Conservation (phyloP, 192 early-diverging fungal genomes). For the Gonapodya prolifera region DNA sequence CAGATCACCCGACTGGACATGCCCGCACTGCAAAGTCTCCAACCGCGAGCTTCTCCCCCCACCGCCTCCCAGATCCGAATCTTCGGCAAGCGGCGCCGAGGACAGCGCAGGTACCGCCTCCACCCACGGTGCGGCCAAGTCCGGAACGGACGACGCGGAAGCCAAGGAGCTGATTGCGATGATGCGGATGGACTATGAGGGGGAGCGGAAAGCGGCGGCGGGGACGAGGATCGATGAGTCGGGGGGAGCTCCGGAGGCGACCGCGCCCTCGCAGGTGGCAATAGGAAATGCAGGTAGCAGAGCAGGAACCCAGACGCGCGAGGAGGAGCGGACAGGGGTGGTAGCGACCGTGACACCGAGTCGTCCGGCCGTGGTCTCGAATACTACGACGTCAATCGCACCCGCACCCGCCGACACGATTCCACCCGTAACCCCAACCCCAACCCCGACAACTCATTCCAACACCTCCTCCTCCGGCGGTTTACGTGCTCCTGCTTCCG, state of each 20-base stretch:
- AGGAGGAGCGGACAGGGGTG: not conserved
- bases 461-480: not conserved
- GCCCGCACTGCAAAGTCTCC: conserved; percentile 1
- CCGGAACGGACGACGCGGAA: not conserved
- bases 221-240: not conserved
- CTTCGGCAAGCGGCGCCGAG: too few species aligned
- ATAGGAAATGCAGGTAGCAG: not conserved
- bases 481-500: not conserved
- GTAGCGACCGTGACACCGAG: not conserved
- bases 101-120: too few species aligned
- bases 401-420: not conserved
- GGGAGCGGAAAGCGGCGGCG: not conserved
- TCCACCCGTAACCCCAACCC: not conserved
- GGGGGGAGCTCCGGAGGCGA: not conserved
- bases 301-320: not conserved
- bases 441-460: not conserved
- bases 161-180: conserved; percentile 3
- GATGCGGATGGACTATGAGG: conserved; percentile 2
- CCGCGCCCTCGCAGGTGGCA: not conserved
- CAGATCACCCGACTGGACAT: not conserved
- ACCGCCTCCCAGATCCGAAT: not conserved
- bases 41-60: not conserved
- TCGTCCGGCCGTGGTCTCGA: not conserved
- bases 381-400: not conserved
- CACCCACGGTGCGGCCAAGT: not conserved